These are phyloP conservation scores for Tetradesmus obliquus DNA, from an alignment of 139 green algal genomes.

Conservation along the genomic window DNA sequence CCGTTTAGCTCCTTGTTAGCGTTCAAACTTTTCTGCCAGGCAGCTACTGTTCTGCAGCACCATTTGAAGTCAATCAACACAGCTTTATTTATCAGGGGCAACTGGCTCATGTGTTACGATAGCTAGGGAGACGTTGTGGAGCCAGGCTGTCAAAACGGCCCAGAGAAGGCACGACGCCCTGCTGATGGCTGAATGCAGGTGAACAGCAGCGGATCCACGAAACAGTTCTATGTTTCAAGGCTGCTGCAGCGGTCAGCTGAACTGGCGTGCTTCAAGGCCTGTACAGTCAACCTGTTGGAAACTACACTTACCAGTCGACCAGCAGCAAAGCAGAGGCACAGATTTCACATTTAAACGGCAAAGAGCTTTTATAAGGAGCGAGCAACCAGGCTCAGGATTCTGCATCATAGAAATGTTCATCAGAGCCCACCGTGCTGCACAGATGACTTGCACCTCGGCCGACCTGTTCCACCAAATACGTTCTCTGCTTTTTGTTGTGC, in stretches of 20 bases:
- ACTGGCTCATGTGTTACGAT: neutral
- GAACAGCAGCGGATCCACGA: neutral
- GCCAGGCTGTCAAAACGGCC: neutral
- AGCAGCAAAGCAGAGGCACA: neutral
- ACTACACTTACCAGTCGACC: neutral
- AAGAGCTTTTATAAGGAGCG: no score
- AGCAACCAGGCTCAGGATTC: no score
- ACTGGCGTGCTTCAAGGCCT: no score
- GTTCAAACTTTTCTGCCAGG: neutral
- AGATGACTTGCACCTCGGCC: neutral
- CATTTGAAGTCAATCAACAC: neutral
- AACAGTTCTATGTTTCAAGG: neutral
- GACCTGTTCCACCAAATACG: no score
- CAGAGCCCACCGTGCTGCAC: neutral
- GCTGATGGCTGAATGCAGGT: neutral
- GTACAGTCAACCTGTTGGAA: no score
- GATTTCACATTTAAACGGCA: no score
- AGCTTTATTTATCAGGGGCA: no score
- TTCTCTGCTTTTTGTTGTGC: neutral
- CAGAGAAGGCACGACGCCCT: neutral
- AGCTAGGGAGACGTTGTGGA: neutral
- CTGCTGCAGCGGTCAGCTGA: neutral
- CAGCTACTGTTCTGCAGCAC: neutral
- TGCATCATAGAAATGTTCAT: neutral
- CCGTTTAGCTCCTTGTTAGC: constrained; percentile 15